Base-by-base conservation (phyloP, 2,329 filamentous ascomycete genomes). In the Microdochium paspali region DNA sequence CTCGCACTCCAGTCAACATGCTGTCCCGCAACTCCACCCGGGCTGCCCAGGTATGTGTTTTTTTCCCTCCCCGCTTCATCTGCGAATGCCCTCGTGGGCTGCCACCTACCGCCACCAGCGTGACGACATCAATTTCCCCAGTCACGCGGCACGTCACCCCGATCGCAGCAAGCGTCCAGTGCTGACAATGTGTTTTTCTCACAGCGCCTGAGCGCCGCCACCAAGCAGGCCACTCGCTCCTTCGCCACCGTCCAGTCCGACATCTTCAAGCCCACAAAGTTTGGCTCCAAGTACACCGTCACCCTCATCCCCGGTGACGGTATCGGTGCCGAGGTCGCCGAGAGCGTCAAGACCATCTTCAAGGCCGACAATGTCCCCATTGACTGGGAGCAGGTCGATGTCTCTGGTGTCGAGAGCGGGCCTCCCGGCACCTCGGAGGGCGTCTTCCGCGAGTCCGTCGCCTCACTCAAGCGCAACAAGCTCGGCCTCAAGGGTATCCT, bases 211-310 rank as follows among this genome's bases (percentile, higher is more conserved):
- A 71, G 74, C 64, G 65, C 64, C 55, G 67, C 71, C 54, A 71
- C 66, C 60, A 67, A 67, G 56, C 71, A 66, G 58, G 62, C 65
- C 55, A 66, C 71, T 50, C 76, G 77, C 65, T 71, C 72, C 60
- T 84, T 90, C 67, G 88, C 89, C 60, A 95, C 88, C 55, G 77
- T 95, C 60, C 82, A 90, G 71, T 86, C 86, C 67, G 93, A 97
- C 72, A 91, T 97, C 72, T 96, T 97, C 82, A 95, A 96, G 81
- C 90, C 90, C 60, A 90, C 91, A 75, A 93, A 97, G 80, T 97
- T 90, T 70, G 93, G 93, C 69, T 89, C 91, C 75, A 98, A 97
- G 77, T 98, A 97, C 80, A 98, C 93, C 31, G 91, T 96, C 61
- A 96, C 91, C 55, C 79, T 98, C 64, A 97, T 98, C 68, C 93